Evolutionary conservation across 345 rosid genomes (phyloP), one percentile per base, ranked within the genome.

Genomic region (Citrus mangshanensis): DNA sequence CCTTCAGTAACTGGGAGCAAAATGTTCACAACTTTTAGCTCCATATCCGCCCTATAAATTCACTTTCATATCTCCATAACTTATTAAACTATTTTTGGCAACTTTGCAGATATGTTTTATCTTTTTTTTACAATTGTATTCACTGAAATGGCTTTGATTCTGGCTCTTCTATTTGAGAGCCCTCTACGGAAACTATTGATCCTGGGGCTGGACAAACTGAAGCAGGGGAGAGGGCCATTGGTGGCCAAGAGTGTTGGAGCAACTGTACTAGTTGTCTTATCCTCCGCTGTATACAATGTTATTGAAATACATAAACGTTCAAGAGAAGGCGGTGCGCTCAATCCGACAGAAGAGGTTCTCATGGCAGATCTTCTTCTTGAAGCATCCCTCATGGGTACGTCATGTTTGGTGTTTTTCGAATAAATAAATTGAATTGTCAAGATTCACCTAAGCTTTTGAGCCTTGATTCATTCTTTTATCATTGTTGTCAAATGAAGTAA

Each of bases 351-450:
- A 37, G 87, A 85, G 49, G 86, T 89, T 78, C 85, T 91, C 21
- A 19, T 82, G 82, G 85, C 86, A 0, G 56, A 84, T 73, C 85
- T 80, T 30, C 78, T 86, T 9, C 65, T 87, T 49, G 86, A 89
- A 56, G 87, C 90, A 3, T 81, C 92, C 71, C 85, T 90, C 16
- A 77, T 89, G 86, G 91, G 89, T 88, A 88, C 74, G 21, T 74
- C 10, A 54, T 65, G 10, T 21, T n/a, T 61, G 42, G 7, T 14
- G 21, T 54, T 40, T 25, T 42, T 34, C n/a, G 58, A 67, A 22
- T 34, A 0, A 51, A 19, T 63, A 19, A 38, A 37, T 22, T 56
- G 61, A 56, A 56, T 22, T 56, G 61, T 42, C 61, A 56, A n/a
- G 61, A 24, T 22, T 56, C n/a, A 56, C 51, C 14, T 46, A 46